A percentile compares a stretch with the other conserved stretches of the same genome.
These are phyloP conservation scores for Cordyceps fumosorosea DNA, from an alignment of 2,329 filamentous ascomycete species.

Conservation along the genomic window DNA sequence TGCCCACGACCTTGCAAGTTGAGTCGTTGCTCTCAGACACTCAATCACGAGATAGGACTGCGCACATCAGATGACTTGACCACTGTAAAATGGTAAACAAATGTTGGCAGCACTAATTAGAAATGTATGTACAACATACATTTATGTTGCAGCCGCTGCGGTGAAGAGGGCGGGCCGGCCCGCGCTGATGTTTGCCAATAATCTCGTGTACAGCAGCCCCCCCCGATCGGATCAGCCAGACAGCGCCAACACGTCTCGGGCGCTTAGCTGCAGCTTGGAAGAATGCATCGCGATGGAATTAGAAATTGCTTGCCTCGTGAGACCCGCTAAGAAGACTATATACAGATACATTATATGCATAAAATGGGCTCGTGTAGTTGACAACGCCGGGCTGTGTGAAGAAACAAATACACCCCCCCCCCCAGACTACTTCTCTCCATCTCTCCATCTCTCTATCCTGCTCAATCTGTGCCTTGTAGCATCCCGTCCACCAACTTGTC, in stretches of 20 bases:
- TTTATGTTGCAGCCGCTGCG: background rate
- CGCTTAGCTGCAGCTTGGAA: background rate
- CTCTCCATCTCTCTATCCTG: background rate
- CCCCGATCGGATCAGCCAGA: background rate
- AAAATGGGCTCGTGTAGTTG: background rate
- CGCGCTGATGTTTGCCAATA: background rate
- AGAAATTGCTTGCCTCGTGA: background rate
- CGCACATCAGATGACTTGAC: too few relatives aligned
- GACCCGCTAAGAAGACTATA: background rate
- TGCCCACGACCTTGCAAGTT: slow-evolving; percentile 9
- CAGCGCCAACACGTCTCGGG: background rate
- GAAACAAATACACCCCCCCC: background rate
- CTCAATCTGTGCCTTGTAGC: too few relatives aligned
- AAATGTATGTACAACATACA: background rate
- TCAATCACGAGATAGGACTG: background rate
- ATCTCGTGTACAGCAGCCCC: background rate
- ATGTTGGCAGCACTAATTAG: too few relatives aligned
- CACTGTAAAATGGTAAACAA: too few relatives aligned
- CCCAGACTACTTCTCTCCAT: background rate
- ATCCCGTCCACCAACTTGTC: background rate
- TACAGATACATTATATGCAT: slow-evolving; percentile 7
- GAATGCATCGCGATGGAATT: background rate
- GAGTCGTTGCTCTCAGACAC: background rate
- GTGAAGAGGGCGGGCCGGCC: background rate
- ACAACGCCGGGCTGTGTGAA: background rate